Evolutionary conservation across 768 basidiomycete species (phyloP), one percentile per base, ranked within the genome.

Genomic region (Collybiopsis luxurians): DNA sequence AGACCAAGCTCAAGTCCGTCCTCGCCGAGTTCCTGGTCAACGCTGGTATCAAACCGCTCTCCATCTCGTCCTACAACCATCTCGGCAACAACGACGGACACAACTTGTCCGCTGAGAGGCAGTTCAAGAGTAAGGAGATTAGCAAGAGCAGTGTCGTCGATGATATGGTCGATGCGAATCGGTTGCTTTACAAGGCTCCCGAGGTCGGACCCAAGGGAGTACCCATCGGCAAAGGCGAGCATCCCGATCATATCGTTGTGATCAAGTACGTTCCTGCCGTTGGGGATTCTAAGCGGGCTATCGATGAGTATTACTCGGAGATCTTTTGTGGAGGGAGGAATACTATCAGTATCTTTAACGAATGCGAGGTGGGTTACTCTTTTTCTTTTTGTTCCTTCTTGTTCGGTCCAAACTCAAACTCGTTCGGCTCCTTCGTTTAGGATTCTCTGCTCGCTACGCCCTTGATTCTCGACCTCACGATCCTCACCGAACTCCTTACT

Each of bases 41-140:
- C 70, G 95, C 95, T 2, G 95, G 95, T 58, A 98, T 98, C 81
- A 97, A 97, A 78, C 95, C 95, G 26, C 84, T 95, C 69, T 92
- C 91, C 58, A 98, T 99, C 67, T 91, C 96, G 10, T 94, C 91
- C 12, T 98, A 99, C 81, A 98, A 98, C 81, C 96, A 98, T 71
- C 86, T 99, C 55, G 96, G 96, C 15, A 98, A 98, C 81, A 98
- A 99, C 71, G 96, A 98, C 66, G 95, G 95, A 10, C 84, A 85
- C 70, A 97, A 96, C 75, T 76, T 99, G 67, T 88, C 85, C 52
- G 89, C 92, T 5, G 92, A 93, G 70, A 79, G 79, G 59, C 96
- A 98, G 76, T 99, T 98, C 86, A 89, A 87, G 78, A 91, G 88
- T 79, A 98, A 98, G 85, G 96, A 98, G 78, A 98, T 98, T 74